Evolutionary conservation across 2,329 filamentous ascomycete species (phyloP).

Genomic region (Fusarium sp.): DNA sequence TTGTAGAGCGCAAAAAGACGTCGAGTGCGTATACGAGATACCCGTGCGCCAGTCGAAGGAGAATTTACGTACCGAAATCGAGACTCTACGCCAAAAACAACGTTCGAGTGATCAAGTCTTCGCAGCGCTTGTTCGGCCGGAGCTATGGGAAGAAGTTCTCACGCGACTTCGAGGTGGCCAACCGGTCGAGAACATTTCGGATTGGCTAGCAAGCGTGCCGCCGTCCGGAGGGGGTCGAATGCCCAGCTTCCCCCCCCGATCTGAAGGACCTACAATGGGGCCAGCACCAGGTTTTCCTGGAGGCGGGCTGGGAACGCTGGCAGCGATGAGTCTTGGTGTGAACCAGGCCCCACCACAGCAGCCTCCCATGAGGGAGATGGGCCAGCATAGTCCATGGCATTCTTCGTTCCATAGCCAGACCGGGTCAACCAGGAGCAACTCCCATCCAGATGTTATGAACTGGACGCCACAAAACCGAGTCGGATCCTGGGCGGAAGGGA

Average conservation of each 20-base stretch:
- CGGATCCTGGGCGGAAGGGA: constrained; percentile 63
- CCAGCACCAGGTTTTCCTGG: constrained; percentile 48
- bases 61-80: constrained; percentile 69
- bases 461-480: constrained; percentile 62
- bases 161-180: constrained; percentile 65
- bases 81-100: constrained; percentile 65
- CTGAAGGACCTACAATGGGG: constrained; percentile 35
- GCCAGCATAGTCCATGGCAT: constrained; percentile 62
- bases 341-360: constrained; percentile 50
- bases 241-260: constrained; percentile 44
- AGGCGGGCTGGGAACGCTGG: constrained; percentile 45
- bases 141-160: constrained; percentile 67
- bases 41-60: constrained; percentile 74
- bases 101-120: constrained; percentile 67
- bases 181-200: constrained; percentile 65
- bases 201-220: constrained; percentile 60
- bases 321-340: constrained; percentile 50
- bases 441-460: constrained; percentile 60
- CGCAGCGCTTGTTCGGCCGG: constrained; percentile 63
- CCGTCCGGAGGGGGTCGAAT: constrained; percentile 49
- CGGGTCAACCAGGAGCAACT: constrained; percentile 60
- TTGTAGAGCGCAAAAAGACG: constrained; percentile 65
- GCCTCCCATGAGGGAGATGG: constrained; percentile 53
- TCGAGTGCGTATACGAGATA: constrained; percentile 71
- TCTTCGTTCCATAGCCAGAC: constrained; percentile 61